Base-by-base conservation (phyloP, 2,329 filamentous ascomycete genomes). In the Epichloe gansuensis region DNA sequence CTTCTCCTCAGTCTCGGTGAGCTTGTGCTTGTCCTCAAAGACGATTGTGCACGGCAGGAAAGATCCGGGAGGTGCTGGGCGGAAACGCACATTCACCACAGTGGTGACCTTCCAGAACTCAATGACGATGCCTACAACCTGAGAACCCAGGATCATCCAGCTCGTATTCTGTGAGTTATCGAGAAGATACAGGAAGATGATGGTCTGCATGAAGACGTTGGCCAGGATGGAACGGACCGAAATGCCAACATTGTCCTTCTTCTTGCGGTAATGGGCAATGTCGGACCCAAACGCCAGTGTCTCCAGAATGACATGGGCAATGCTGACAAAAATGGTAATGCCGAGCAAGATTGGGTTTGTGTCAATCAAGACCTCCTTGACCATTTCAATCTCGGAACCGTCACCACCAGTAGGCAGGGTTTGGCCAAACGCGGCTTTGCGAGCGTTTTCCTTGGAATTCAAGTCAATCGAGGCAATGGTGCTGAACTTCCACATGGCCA, bases 191-290 rank as follows among this genome's bases (percentile, higher is more conserved):
- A 98, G 77, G 78, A 98, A 94, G 68, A 98, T 96, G 63, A 97
- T 78, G 6, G 78, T 69, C 69, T 98, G 93, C 93, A 98, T 98
- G 68, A 97, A 90, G 56, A 97, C 90, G 63, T 97, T 98, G 66
- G 88, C 89, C 53, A 98, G 75, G 63, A 98, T 98, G 35, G 91
- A 94, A 53, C 93, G 89, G 54, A 98, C 86, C 1, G 90, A 96
- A 45, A 95, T 95, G 57, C 93, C 93, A 31, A 98, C 87, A 54
- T 95, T 93, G 72, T 97, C 94, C 76, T 98, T 98, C 84, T 98
- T 98, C 75, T 97, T 96, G 65, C 90, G 88, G 81, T 93, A 98
- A 71, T 98, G 93, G 47, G 89, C 82, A 66, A 98, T 95, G 66
- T 98, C 93, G 65, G 86, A 95, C 63, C 95, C 95, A 74, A 98